Evolutionary conservation across 1,139 yeast species (phyloP).

Genomic region (Hyphopichia khmerensis): DNA sequence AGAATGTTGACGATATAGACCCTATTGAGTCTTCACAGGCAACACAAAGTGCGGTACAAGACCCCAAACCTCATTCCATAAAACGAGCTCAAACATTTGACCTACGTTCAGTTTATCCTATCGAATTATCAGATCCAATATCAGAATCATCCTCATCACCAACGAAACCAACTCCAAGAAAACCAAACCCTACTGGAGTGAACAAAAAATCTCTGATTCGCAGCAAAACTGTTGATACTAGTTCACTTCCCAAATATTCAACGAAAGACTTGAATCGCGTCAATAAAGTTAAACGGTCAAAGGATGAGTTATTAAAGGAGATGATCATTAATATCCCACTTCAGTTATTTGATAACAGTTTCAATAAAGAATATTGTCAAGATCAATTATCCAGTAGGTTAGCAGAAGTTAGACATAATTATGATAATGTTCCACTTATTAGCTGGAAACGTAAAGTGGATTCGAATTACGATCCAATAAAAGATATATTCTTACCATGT

Average conservation of each 20-base stretch:
- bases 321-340: slow-evolving; percentile 42
- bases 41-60: not conserved
- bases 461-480: slow-evolving; percentile 42
- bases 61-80: not conserved
- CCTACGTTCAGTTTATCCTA: not conserved
- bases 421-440: slow-evolving; percentile 24
- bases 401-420: slow-evolving; percentile 11
- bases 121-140: slow-evolving; percentile 8
- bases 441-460: slow-evolving; percentile 35
- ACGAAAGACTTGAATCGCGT: slow-evolving; percentile 44
- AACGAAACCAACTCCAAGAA: slow-evolving; percentile 6
- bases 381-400: slow-evolving; percentile 9
- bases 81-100: not conserved
- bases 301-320: slow-evolving; percentile 50
- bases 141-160: slow-evolving; percentile 8
- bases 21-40: not conserved
- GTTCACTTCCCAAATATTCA: slow-evolving; percentile 12
- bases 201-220: not conserved
- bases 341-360: slow-evolving; percentile 4
- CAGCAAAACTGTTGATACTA: slow-evolving; percentile 1
- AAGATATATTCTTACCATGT: slow-evolving; percentile 57
- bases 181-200: slow-evolving; percentile 2
- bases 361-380: slow-evolving; percentile 13
- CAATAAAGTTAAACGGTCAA: slow-evolving; percentile 48
- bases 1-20: not conserved